These are phyloP conservation scores for Hymenoscyphus occultus DNA, from an alignment of 2,329 filamentous ascomycete genomes.

Conservation along the genomic window DNA sequence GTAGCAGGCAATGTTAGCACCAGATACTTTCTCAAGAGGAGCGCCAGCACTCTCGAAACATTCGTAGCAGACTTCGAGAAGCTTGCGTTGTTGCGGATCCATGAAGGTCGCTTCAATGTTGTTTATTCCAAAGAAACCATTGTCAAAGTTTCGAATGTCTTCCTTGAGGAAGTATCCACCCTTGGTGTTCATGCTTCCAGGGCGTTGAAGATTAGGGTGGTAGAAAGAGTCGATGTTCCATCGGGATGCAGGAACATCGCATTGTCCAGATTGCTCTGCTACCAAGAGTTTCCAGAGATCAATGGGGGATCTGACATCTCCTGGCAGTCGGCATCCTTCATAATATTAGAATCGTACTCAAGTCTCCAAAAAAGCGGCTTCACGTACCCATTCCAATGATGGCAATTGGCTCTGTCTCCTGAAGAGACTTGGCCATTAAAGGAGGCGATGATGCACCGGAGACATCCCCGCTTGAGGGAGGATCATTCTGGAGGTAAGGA, in stretches of 20 bases:
- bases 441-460: constrained; percentile 1
- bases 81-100: constrained; percentile 34
- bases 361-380: background rate
- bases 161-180: constrained; percentile 21
- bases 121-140: constrained; percentile 26
- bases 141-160: constrained; percentile 22
- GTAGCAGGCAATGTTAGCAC: constrained; percentile 24
- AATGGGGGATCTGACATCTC: constrained; percentile 15
- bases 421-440: background rate
- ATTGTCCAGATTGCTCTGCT: constrained; percentile 12
- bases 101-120: constrained; percentile 22
- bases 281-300: constrained; percentile 23
- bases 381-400: constrained; percentile 37
- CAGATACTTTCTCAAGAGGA: constrained; percentile 25
- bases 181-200: constrained; percentile 17
- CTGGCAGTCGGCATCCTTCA: constrained; percentile 20
- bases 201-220: constrained; percentile 15
- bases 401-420: constrained; percentile 28
- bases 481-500: constrained; percentile 5
- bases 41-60: constrained; percentile 30
- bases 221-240: constrained; percentile 22
- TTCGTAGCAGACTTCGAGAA: constrained; percentile 33
- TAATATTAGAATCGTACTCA: background rate
- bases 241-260: constrained; percentile 30
- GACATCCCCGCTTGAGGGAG: constrained; percentile 1